phyloP scores from a whole-genome alignment of 139 green algal species.

The Closterium sp. region DNA sequence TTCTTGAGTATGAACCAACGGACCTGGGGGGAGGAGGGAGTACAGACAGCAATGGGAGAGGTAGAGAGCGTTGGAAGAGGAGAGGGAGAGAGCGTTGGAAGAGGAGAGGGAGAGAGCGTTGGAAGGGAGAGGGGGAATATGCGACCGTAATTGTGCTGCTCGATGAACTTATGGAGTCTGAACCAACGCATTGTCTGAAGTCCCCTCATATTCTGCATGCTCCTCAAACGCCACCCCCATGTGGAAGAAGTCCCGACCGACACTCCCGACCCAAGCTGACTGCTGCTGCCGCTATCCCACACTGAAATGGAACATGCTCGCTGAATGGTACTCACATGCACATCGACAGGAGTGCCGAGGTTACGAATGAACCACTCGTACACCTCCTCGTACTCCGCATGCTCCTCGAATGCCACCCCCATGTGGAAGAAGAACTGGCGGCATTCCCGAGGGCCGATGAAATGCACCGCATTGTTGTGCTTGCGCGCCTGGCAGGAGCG shows the following conservation, averaged over 20 bases:
- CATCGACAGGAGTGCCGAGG: neutral
- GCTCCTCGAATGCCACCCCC: slow-evolving; percentile 18
- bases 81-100: too few relatives aligned
- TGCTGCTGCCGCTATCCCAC: too few relatives aligned
- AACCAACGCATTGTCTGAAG: neutral
- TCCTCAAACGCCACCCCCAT: too few relatives aligned
- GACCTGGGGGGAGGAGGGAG: neutral
- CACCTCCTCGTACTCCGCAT: slow-evolving; percentile 37
- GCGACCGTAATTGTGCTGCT: neutral
- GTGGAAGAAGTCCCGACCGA: too few relatives aligned
- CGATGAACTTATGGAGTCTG: neutral
- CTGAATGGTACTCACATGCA: slow-evolving; percentile 37
- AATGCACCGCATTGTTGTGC: slow-evolving; percentile 11
- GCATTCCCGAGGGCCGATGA: slow-evolving; percentile 28
- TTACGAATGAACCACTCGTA: slow-evolving; percentile 37
- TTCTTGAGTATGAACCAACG: neutral
- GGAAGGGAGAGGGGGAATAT: neutral
- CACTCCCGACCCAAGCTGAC: too few relatives aligned
- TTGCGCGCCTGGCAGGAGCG: neutral
- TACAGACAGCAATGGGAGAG: too few relatives aligned
- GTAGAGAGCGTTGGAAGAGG: too few relatives aligned
- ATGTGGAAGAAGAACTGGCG: slow-evolving; percentile 10
- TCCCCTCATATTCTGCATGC: too few relatives aligned
- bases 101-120: too few relatives aligned
- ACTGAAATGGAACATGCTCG: too few relatives aligned